These are phyloP conservation scores for Suhomyces terraborum DNA, from an alignment of 1,139 yeast species.

Conservation along the genomic window DNA sequence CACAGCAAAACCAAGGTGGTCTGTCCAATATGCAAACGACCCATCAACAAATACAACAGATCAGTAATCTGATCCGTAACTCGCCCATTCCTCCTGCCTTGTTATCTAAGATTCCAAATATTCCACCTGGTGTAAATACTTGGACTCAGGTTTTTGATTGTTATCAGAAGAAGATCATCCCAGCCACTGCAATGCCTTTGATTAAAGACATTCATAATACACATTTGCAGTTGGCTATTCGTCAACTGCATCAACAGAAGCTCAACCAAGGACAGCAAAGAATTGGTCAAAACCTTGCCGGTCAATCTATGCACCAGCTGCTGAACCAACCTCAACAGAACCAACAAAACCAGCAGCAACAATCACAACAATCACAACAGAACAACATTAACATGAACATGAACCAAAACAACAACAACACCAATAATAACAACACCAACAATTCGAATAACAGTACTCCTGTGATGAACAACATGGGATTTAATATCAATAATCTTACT, in stretches of 20 bases:
- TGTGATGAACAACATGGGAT: constrained; percentile 18
- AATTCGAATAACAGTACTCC: constrained; percentile 17
- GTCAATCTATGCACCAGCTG: constrained; percentile 18
- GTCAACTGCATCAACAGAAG: constrained; percentile 31
- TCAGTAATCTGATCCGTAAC: constrained; percentile 44
- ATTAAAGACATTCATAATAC: constrained; percentile 64
- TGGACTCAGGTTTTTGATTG: constrained; percentile 83
- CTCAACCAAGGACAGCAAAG: constrained; percentile 20
- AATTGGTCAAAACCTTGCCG: constrained; percentile 7
- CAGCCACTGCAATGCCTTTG: constrained; percentile 53
- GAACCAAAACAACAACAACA: constrained; percentile 7
- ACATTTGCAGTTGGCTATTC: constrained; percentile 51
- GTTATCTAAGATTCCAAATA: constrained; percentile 68
- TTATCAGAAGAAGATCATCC: constrained; percentile 58
- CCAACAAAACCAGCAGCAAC: constrained; percentile 14
- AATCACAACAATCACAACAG: constrained; percentile 19
- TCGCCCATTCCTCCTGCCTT: constrained; percentile 77
- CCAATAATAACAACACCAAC: neutral
- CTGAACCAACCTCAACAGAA: constrained; percentile 10
- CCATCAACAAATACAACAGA: constrained; percentile 38
- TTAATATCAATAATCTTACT: constrained; percentile 26
- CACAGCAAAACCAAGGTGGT: constrained; percentile 2
- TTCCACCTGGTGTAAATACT: constrained; percentile 80
- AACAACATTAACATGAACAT: constrained; percentile 12
- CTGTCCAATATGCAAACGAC: constrained; percentile 14